Base-by-base conservation (phyloP, 108 stramenopile genomes). In the Skeletonema grethae region DNA sequence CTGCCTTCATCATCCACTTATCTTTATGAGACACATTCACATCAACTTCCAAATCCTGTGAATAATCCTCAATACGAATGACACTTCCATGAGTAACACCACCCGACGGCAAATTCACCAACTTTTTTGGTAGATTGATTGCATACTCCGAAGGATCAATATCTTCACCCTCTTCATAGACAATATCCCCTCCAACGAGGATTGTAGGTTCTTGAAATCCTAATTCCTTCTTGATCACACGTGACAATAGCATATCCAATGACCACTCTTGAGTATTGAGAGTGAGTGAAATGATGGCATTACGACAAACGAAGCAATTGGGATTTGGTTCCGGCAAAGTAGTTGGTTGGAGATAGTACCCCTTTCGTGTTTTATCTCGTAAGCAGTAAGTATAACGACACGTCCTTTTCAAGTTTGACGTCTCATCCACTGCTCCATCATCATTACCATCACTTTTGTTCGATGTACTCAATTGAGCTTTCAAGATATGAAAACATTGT, bases 271-370 rank as follows among this genome's bases (percentile, higher is more conserved):
- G 61, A 4, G 87, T 88, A 75, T 97, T 88, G 31, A 96, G 25
- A 25, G 85, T 63, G 18, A 97, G 53, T 2, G 79, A 77, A 18
- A 96, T 69, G 18, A 66, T 73, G n/a, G 89, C 91, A 72, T 90
- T 87, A 50, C 88, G 82, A 84, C 98, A 99, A 0, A 98, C 98
- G 79, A 93, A 97, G 81, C 97, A 99, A 22, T 85, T 82, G 2
- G 88, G 85, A 66, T 95, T 91, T 15, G 95, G 97, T 25, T 73
- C 68, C 45, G 88, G 85, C 62, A 97, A 83, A 2, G 61, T 68
- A 32, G 83, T 85, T 0, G 98, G 92, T 46, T 88, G 90, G 55
- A 97, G 62, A 24, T 85, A 82, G 69, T 88, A 82, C 24, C 92
- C 93, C 76, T 91, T 95, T 18, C 92, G 86, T 10, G 76, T 82